These are phyloP conservation scores for Phlyctochytrium arcticum DNA, from an alignment of 192 early-diverging fungal genomes.

Conservation along the genomic window DNA sequence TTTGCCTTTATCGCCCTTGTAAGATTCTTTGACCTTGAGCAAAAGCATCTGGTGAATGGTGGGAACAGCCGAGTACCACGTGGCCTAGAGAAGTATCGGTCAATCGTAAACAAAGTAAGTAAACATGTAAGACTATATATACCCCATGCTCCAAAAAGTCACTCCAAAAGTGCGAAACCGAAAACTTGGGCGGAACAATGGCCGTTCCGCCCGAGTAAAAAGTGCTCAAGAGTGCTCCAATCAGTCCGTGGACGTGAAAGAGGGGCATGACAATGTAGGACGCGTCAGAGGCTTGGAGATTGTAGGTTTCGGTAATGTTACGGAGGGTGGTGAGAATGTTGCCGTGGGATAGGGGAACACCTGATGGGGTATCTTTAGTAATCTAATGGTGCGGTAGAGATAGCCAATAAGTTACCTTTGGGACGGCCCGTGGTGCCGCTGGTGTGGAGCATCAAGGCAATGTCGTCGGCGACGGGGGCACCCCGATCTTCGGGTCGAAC, in stretches of 20 bases:
- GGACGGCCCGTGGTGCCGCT: constrained; percentile 57
- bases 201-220: constrained; percentile 65
- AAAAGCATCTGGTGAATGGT: constrained; percentile 85
- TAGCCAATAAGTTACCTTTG: constrained; percentile 2
- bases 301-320: constrained; percentile 71
- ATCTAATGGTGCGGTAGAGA: background rate
- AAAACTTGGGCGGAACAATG: constrained; percentile 69
- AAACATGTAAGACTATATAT: constrained; percentile 6
- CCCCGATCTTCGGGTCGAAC: constrained; percentile 10
- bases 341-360: constrained; percentile 76
- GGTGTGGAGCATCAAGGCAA: constrained; percentile 75
- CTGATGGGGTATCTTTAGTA: constrained; percentile 49
- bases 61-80: constrained; percentile 56
- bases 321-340: constrained; percentile 68
- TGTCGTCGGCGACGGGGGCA: constrained; percentile 37
- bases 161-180: constrained; percentile 68
- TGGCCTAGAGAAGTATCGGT: constrained; percentile 14
- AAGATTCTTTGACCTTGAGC: constrained; percentile 22
- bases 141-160: constrained; percentile 55
- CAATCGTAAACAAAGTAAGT: background rate
- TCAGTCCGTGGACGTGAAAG: constrained; percentile 82
- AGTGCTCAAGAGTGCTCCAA: constrained; percentile 68
- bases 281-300: constrained; percentile 53
- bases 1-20: constrained; percentile 12
- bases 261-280: constrained; percentile 81